Conservation (phyloP, 495 filamentous ascomycete genomes). For the Paragyromitra xinjiangensis region DNA sequence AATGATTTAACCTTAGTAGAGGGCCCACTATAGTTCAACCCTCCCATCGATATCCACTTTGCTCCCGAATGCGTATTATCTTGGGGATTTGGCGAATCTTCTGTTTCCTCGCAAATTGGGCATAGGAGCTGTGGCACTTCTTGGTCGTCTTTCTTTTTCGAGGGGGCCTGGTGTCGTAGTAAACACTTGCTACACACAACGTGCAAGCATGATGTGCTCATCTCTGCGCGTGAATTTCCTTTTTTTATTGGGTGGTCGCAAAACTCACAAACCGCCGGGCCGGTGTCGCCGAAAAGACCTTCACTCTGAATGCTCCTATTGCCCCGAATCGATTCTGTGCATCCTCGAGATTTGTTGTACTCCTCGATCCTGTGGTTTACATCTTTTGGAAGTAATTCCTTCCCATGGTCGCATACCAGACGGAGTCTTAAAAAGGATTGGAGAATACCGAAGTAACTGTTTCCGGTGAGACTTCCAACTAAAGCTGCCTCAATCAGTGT, state of each 20-base stretch:
- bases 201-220: conserved; percentile 12
- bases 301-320: not conserved
- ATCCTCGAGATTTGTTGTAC: not conserved
- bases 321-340: not conserved
- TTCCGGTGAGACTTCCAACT: not conserved
- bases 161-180: not conserved
- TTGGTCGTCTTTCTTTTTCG: not conserved
- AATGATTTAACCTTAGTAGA: conserved; percentile 30
- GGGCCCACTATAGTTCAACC: not conserved
- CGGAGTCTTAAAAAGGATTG: conserved; percentile 32
- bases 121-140: not conserved
- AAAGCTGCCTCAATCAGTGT: conserved; percentile 25
- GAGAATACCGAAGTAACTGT: conserved; percentile 23
- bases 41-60: not conserved
- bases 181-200: conserved; percentile 12
- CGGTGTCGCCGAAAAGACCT: not conserved
- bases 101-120: not conserved
- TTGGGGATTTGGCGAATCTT: not conserved
- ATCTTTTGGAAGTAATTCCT: conserved; percentile 1
- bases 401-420: conserved; percentile 25
- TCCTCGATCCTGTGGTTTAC: not conserved
- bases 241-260: conserved; percentile 10
- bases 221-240: not conserved
- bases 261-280: conserved; percentile 2
- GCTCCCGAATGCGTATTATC: too few relatives aligned